These are phyloP conservation scores for Zanthoxylum bungeanum DNA, from an alignment of 345 rosid species.

Conservation along the genomic window DNA sequence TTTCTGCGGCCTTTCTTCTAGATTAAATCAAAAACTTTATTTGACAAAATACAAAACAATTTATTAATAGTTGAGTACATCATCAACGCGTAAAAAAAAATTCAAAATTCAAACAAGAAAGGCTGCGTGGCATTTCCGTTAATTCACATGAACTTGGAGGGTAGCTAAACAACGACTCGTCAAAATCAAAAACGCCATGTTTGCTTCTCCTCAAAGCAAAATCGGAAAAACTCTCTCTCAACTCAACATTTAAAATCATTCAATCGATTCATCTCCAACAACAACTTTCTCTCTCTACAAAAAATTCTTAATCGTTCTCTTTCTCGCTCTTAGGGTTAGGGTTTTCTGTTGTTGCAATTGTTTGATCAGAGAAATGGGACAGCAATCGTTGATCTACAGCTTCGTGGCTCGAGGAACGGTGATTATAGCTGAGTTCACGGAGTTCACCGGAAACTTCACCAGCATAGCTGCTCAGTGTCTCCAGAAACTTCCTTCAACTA, in stretches of 20 bases:
- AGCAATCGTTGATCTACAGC: conserved; percentile 63
- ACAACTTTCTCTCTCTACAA: background rate
- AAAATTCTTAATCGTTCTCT: background rate
- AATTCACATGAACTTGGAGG: conserved; percentile 23
- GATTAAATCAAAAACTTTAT: no score
- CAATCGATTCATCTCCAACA: no score
- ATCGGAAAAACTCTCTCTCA: conserved; percentile 5
- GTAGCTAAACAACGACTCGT: conserved; percentile 1
- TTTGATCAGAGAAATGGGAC: conserved; percentile 39
- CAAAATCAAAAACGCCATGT: background rate
- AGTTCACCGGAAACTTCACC: conserved; percentile 61
- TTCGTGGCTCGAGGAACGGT: conserved; percentile 58
- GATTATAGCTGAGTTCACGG: conserved; percentile 49
- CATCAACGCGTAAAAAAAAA: background rate
- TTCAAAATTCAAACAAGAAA: conserved; percentile 6
- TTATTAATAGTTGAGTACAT: no score
- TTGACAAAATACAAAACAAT: no score
- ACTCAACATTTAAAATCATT: no score
- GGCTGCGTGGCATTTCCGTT: conserved; percentile 38
- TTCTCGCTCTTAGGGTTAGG: conserved; percentile 4
- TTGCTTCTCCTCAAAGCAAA: conserved; percentile 29
- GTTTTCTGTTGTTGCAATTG: background rate
- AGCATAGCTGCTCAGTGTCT: conserved; percentile 61
- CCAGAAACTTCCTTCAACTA: conserved; percentile 53
- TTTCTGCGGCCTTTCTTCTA: no score